Conservation (phyloP, 192 early-diverging fungal species). For the Geranomyces michiganensis region DNA sequence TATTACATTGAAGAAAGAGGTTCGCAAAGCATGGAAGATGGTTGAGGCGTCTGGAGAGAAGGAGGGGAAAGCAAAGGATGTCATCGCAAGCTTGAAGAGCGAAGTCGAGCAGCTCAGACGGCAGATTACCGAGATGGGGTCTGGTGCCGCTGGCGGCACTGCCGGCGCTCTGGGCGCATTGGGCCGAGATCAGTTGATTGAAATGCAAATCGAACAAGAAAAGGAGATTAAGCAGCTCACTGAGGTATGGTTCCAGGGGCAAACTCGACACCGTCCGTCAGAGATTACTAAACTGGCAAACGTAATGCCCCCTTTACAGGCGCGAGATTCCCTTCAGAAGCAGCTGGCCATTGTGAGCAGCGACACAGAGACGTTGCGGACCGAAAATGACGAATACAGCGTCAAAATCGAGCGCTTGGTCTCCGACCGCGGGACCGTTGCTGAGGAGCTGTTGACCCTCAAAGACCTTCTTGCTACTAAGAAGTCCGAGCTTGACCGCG, state of each 20-base stretch:
- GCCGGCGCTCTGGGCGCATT: constrained; percentile 11
- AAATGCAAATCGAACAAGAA: constrained; percentile 52
- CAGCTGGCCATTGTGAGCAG: constrained; percentile 32
- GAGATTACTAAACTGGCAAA: too few species aligned
- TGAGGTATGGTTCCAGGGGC: constrained; percentile 37
- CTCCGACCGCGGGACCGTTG: constrained; percentile 36
- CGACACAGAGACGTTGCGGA: constrained; percentile 31
- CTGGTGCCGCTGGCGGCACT: neutral
- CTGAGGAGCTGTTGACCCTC: constrained; percentile 50
- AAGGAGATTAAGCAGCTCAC: constrained; percentile 36
- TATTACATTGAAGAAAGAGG: constrained; percentile 53
- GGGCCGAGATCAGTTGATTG: constrained; percentile 43
- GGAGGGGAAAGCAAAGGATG: constrained; percentile 48
- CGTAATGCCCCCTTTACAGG: too few species aligned
- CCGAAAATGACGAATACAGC: constrained; percentile 42
- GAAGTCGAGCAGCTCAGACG: constrained; percentile 41
- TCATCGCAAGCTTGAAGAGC: constrained; percentile 46
- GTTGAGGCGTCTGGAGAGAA: constrained; percentile 53
- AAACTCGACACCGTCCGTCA: too few species aligned
- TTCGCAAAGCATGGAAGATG: constrained; percentile 61
- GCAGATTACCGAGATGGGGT: constrained; percentile 24
- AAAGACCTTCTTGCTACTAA: constrained; percentile 58
- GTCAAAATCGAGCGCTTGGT: constrained; percentile 27
- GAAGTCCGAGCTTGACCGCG: constrained; percentile 57
- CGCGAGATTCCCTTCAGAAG: constrained; percentile 29